Evolutionary conservation across 441 rosid species (phyloP).

Genomic region (Brassica hybrid): DNA sequence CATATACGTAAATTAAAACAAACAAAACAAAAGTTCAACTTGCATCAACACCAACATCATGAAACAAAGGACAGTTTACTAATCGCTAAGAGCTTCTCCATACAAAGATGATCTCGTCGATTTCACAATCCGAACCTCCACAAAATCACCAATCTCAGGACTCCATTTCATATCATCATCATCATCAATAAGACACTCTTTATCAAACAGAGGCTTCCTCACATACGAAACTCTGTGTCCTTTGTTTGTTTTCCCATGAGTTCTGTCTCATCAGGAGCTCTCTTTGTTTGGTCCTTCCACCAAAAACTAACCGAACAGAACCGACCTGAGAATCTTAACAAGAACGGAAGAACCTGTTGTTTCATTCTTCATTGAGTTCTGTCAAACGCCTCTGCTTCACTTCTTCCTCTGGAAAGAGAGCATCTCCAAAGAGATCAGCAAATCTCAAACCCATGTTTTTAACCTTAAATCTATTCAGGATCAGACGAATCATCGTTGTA

Average conservation of each 20-base stretch:
- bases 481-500: constrained; percentile 69
- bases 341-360: constrained; percentile 64
- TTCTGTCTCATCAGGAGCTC: constrained; percentile 74
- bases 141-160: constrained; percentile 69
- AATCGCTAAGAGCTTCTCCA: constrained; percentile 72
- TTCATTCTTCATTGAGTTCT: constrained; percentile 75
- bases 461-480: constrained; percentile 69
- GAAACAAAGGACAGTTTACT: constrained; percentile 69
- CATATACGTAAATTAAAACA: constrained; percentile 4
- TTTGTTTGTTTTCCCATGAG: constrained; percentile 82
- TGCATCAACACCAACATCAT: constrained; percentile 48
- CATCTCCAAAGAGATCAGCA: constrained; percentile 83
- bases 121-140: constrained; percentile 67
- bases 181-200: constrained; percentile 32
- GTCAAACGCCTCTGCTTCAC: constrained; percentile 85
- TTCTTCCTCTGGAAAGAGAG: constrained; percentile 79
- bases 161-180: constrained; percentile 39
- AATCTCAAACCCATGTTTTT: constrained; percentile 78
- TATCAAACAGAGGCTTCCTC: constrained; percentile 50
- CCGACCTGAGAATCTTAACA: constrained; percentile 70
- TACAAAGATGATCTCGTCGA: constrained; percentile 71
- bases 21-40: constrained; percentile 27
- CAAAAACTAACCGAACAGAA: constrained; percentile 68
- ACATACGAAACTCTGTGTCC: constrained; percentile 75
- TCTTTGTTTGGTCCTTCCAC: constrained; percentile 89